Percentiles rank a stretch among this genome's conserved stretches.
phyloP scores from a whole-genome alignment of 108 stramenopile genomes.

The Skeletonema tropicum region DNA sequence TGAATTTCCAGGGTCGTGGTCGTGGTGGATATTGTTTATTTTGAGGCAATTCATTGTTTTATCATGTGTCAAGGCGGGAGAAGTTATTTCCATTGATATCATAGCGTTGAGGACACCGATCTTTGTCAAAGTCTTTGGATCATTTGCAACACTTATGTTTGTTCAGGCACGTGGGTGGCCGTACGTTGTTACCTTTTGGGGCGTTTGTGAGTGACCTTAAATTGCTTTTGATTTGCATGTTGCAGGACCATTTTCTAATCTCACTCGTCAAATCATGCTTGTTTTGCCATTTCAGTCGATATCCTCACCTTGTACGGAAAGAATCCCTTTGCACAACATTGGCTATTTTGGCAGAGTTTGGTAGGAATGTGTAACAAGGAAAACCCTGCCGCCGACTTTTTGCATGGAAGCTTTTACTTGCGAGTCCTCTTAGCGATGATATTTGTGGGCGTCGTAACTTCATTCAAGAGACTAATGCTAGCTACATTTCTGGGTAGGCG shows the following conservation, averaged over 20 bases:
- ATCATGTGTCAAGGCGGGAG: conserved; percentile 30
- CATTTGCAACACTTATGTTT: conserved; percentile 54
- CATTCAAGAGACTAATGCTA: conserved; percentile 66
- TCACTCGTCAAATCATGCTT: not conserved
- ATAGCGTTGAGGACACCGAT: conserved; percentile 47
- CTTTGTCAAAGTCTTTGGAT: conserved; percentile 50
- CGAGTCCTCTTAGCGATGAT: conserved; percentile 52
- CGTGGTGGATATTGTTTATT: conserved; percentile 47
- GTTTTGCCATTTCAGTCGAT: not conserved
- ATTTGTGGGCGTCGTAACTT: conserved; percentile 52
- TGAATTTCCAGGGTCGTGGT: conserved; percentile 4
- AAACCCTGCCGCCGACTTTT: conserved; percentile 54
- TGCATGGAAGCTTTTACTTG: conserved; percentile 28
- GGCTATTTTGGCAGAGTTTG: conserved; percentile 57
- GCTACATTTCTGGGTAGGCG: conserved; percentile 64
- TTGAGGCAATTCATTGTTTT: conserved; percentile 38
- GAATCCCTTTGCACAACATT: conserved; percentile 49
- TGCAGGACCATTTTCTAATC: not conserved
- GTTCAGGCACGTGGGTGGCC: conserved; percentile 68
- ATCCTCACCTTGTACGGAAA: conserved; percentile 43
- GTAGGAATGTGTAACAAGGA: conserved; percentile 49
- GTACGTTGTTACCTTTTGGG: conserved; percentile 50
- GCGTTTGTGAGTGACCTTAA: conserved; percentile 16
- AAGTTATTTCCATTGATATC: conserved; percentile 57
- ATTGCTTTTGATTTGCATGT: too few species aligned